Base-by-base conservation (phyloP, 768 basidiomycete species). In the Serendipita sp. region DNA sequence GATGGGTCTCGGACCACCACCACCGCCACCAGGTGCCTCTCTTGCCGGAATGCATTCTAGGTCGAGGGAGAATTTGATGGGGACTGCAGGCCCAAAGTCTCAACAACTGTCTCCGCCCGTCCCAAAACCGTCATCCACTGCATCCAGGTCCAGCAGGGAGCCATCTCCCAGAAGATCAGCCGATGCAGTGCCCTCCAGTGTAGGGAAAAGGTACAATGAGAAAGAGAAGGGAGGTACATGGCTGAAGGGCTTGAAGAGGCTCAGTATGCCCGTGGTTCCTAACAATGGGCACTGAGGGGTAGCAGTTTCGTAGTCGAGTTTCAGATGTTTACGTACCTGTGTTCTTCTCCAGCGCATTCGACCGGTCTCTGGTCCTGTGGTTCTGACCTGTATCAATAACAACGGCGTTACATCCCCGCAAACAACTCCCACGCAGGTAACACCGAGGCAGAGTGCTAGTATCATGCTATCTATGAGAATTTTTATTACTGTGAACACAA, bases 141-240 rank as follows among this genome's bases (percentile, higher is more conserved):
- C 55, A 34, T 5, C 29, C 4, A 27, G 36, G 8, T 31, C 55
- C 16, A 40, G 23, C 23, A 15, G 55, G 34, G 55, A 60, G 23
- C 55, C 55, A 8, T 60, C 55, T 27, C 55, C 55, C 10, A 60
- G 55, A 37, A 23, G 55, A 60, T 60, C 55, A 33, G 55, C 55
- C 34, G 55, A 60, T 11, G 1, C 40, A 40, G 48, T 50, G 48
- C 48, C 48, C 2, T 40, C 40, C 5, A 50, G n/a, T 50, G n/a
- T n/a, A 18, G 34, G 27, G 27, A 36, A 8, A 31, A 3, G 55
- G 33, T 11, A 10, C 10, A 60, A 37, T 60, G 55, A 60, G 55
- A 60, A 60, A 29, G 55, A 60, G 34, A 60, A 60, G 18, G 55
- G 55, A 4, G 55, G 55, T 10, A 60, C 55, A 36, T 60, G 55